These are phyloP conservation scores for Magnaporthiopsis incrustans DNA, from an alignment of 2,329 filamentous ascomycete species.

Conservation along the genomic window DNA sequence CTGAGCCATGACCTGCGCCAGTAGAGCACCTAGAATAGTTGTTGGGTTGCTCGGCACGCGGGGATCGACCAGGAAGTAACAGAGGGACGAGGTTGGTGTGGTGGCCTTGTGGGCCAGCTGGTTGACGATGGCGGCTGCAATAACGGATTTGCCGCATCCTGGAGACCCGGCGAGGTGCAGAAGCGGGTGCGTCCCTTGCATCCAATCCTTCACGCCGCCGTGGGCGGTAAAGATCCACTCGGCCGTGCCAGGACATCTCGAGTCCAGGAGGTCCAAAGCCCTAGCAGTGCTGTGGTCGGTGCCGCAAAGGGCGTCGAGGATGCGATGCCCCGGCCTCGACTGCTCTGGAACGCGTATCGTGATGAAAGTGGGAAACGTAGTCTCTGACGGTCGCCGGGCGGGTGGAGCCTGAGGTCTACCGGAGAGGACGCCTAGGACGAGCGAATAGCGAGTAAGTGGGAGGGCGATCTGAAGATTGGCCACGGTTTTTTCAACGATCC, in stretches of 20 bases:
- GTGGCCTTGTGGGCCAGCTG: not conserved
- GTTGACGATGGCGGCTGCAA: constrained; percentile 15
- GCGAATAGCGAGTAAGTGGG: not conserved
- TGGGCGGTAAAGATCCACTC: not conserved
- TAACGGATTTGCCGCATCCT: constrained; percentile 20
- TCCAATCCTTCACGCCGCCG: not conserved
- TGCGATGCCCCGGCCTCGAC: not conserved
- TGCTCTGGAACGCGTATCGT: not conserved
- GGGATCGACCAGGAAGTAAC: not conserved
- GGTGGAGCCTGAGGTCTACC: not conserved
- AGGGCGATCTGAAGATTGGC: not conserved
- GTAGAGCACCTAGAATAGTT: not conserved
- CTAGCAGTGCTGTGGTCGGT: not conserved
- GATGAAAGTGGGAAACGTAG: not conserved
- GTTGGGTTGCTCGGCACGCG: not conserved
- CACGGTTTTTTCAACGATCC: not conserved
- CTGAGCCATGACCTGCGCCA: not conserved
- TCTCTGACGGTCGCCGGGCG: not conserved
- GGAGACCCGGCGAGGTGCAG: constrained; percentile 15
- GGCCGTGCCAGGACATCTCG: not conserved
- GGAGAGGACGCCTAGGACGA: not conserved
- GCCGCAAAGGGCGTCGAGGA: not conserved
- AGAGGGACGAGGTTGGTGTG: not conserved
- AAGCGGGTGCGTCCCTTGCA: not conserved
- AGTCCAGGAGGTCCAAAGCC: not conserved